Percentiles rank a stretch among this genome's conserved stretches.
These are phyloP conservation scores for Cyberlindnera meyerae DNA, from an alignment of 805 yeast genomes.

Conservation along the genomic window DNA sequence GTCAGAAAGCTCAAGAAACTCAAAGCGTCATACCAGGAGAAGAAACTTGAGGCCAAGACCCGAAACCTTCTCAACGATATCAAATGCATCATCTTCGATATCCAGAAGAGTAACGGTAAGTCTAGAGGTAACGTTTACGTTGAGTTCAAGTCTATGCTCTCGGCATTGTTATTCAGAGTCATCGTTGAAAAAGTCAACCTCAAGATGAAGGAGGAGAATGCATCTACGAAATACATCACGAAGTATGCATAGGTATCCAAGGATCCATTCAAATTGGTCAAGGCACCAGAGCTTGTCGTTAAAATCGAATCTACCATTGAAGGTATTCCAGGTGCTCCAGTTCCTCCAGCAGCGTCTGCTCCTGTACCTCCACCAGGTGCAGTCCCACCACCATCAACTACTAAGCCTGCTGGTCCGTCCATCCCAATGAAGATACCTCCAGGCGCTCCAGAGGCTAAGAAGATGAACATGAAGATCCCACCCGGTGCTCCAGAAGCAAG, in stretches of 20 bases:
- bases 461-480: conserved; percentile 2
- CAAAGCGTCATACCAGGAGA: conserved; percentile 5
- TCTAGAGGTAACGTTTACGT: conserved; percentile 18
- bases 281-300: conserved; percentile 2
- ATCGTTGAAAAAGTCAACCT: conserved; percentile 14
- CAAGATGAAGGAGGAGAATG: conserved; percentile 5
- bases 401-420: neutral
- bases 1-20: conserved; percentile 1
- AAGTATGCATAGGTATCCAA: conserved; percentile 16
- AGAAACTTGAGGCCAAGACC: conserved; percentile 5
- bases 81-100: conserved; percentile 9
- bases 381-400: neutral
- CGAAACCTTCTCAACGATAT: conserved; percentile 8
- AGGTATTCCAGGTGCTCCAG: neutral
- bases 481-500: neutral
- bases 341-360: conserved; percentile 3
- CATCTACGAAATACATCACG: conserved; percentile 8
- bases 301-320: neutral
- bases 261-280: conserved; percentile 12
- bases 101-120: conserved; percentile 16
- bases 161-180: conserved; percentile 15
- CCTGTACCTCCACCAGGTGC: neutral
- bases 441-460: neutral
- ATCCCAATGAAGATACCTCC: neutral
- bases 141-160: conserved; percentile 10